Evolutionary conservation across 2,329 filamentous ascomycete genomes (phyloP).

Genomic region (Talaromyces verruculosus): DNA sequence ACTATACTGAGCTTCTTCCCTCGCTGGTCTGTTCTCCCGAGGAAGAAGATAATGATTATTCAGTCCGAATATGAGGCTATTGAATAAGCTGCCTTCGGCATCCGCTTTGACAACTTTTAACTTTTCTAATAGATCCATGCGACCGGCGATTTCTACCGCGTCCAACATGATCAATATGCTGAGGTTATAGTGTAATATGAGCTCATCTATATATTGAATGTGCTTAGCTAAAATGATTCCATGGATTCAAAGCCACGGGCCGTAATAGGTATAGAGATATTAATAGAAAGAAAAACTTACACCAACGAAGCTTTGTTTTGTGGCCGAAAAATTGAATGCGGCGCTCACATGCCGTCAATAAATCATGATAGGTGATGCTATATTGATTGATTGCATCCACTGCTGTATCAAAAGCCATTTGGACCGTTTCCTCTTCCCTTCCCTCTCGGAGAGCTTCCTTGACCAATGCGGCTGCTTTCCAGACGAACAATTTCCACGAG

Average conservation of each 20-base stretch:
- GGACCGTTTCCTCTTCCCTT: conserved; percentile 31
- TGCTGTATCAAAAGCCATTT: conserved; percentile 28
- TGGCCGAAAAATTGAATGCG: conserved; percentile 34
- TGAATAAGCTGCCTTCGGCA: conserved; percentile 31
- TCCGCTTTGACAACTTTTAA: conserved; percentile 26
- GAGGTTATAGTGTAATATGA: conserved; percentile 33
- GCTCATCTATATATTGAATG: conserved; percentile 24
- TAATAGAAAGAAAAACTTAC: conserved; percentile 23
- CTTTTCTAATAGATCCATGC: conserved; percentile 29
- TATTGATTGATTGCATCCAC: conserved; percentile 32
- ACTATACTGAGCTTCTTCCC: not conserved
- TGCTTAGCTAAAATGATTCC: not conserved
- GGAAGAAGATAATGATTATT: conserved; percentile 29
- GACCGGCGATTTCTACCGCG: conserved; percentile 29
- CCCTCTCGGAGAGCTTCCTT: conserved; percentile 37
- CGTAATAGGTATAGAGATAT: not conserved
- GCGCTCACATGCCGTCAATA: conserved; percentile 30
- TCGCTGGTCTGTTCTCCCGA: not conserved
- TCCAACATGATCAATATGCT: conserved; percentile 33
- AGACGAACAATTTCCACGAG: conserved; percentile 31
- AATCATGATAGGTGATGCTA: conserved; percentile 30
- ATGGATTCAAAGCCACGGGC: not conserved
- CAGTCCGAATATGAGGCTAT: conserved; percentile 31
- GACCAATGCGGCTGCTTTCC: conserved; percentile 33
- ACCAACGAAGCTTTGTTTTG: conserved; percentile 36